Evolutionary conservation across 208 protist species (phyloP).

Genomic region (Acanthamoeba castellanii): DNA sequence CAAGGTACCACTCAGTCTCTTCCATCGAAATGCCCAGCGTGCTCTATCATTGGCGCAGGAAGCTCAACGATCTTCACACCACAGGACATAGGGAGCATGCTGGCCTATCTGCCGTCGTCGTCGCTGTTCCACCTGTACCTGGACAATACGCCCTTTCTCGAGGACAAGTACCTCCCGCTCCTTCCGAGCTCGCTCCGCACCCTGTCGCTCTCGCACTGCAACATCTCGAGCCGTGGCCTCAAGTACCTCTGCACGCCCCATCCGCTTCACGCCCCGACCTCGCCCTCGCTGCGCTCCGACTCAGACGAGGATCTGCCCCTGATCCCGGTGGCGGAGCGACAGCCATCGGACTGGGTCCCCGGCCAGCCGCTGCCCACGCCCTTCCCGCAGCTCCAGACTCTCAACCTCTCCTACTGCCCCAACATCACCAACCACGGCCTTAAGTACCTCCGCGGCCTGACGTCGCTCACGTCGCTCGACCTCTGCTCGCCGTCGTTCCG

Average conservation of each 20-base stretch:
- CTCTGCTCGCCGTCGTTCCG: slow-evolving; percentile 36
- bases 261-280: neutral
- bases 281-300: neutral
- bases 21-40: neutral
- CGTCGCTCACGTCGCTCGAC: slow-evolving; percentile 28
- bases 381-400: slow-evolving; percentile 19
- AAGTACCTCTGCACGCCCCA: slow-evolving; percentile 8
- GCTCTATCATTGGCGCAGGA: neutral
- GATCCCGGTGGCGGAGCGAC: neutral
- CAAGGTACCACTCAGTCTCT: neutral
- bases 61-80: neutral
- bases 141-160: slow-evolving; percentile 28
- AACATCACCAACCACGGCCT: slow-evolving; percentile 57
- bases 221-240: slow-evolving; percentile 25
- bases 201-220: slow-evolving; percentile 33
- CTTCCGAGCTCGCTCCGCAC: slow-evolving; percentile 33
- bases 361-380: neutral
- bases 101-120: neutral
- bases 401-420: slow-evolving; percentile 47
- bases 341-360: neutral
- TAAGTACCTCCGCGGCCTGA: neutral
- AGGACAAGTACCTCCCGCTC: neutral
- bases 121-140: slow-evolving; percentile 56
- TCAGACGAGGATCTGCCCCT: neutral
- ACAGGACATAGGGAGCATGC: slow-evolving; percentile 43